Percentiles rank a stretch among this genome's conserved stretches.
Evolutionary conservation across 352 stramenopile genomes (phyloP).

Genomic region (Thraustochytrium sp.): DNA sequence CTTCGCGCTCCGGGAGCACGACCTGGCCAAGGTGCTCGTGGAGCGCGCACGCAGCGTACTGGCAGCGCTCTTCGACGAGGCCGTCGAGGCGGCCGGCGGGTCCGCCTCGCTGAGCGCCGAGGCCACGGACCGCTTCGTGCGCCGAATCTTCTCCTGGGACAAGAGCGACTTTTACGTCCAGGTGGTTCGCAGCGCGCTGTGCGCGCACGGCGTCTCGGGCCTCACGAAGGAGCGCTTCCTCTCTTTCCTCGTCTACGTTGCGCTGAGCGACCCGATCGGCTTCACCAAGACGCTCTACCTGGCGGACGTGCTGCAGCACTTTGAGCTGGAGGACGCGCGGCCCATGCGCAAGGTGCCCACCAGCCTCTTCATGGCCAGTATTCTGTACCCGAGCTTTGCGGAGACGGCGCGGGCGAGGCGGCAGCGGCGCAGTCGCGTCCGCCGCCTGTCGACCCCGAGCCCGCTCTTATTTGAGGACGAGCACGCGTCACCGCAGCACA

Average conservation of each 20-base stretch:
- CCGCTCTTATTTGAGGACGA: slow-evolving; percentile 20
- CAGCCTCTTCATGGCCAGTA: slow-evolving; percentile 19
- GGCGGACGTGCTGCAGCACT: not conserved
- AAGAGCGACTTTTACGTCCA: slow-evolving; percentile 36
- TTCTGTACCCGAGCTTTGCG: slow-evolving; percentile 37
- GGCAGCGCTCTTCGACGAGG: not conserved
- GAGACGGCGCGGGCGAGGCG: not conserved
- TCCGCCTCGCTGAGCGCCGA: too few relatives aligned
- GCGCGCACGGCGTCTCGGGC: not conserved
- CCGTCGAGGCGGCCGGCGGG: not conserved
- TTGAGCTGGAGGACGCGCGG: slow-evolving; percentile 2
- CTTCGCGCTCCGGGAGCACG: not conserved
- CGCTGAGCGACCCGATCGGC: slow-evolving; percentile 12
- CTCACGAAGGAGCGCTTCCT: not conserved
- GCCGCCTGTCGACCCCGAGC: not conserved
- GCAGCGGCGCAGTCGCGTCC: not conserved
- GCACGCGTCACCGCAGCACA: not conserved
- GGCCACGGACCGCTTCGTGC: too few relatives aligned
- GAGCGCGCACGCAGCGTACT: not conserved
- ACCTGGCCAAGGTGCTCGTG: not conserved
- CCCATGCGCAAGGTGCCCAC: not conserved
- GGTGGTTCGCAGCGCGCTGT: not conserved
- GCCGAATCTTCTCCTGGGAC: slow-evolving; percentile 14
- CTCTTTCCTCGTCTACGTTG: not conserved
- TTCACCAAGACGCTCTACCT: slow-evolving; percentile 22